A percentile compares a stretch with the other conserved stretches of the same genome.
Evolutionary conservation across 2,329 filamentous ascomycete species (phyloP).

Genomic region (Zalaria sp.): DNA sequence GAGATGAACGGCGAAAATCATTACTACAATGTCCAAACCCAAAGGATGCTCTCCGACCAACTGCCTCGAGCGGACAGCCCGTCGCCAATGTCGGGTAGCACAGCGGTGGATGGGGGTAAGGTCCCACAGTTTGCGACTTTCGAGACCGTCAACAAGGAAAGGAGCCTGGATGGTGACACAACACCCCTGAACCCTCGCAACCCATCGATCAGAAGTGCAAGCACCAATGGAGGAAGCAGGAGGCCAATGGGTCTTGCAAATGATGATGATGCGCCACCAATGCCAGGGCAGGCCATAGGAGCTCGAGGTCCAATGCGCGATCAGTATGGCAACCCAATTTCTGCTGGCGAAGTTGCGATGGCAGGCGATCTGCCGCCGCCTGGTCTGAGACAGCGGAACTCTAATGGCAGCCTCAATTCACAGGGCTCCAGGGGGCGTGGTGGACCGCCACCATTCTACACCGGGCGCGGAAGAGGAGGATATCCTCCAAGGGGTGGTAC

Average conservation of each 20-base stretch:
- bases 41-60: constrained; percentile 24
- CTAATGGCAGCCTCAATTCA: constrained; percentile 30
- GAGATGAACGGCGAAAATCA: constrained; percentile 96
- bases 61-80: constrained; percentile 37
- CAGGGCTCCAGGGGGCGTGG: constrained; percentile 18
- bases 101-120: constrained; percentile 43
- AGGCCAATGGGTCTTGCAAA: constrained; percentile 15
- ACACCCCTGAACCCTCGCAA: constrained; percentile 55
- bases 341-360: constrained; percentile 14
- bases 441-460: constrained; percentile 11
- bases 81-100: constrained; percentile 36
- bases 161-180: constrained; percentile 50
- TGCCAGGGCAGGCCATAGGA: constrained; percentile 20
- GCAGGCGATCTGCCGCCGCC: constrained; percentile 24
- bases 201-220: constrained; percentile 37
- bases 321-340: constrained; percentile 48
- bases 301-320: constrained; percentile 34
- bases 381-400: constrained; percentile 32
- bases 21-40: constrained; percentile 41
- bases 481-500: constrained; percentile 18
- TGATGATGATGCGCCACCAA: constrained; percentile 25
- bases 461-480: constrained; percentile 13
- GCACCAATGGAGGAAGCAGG: constrained; percentile 20
- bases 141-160: constrained; percentile 46
- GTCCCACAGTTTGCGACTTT: constrained; percentile 47